phyloP scores from a whole-genome alignment of 2,329 filamentous ascomycete species.

The Sporothrix dimorphospora region DNA sequence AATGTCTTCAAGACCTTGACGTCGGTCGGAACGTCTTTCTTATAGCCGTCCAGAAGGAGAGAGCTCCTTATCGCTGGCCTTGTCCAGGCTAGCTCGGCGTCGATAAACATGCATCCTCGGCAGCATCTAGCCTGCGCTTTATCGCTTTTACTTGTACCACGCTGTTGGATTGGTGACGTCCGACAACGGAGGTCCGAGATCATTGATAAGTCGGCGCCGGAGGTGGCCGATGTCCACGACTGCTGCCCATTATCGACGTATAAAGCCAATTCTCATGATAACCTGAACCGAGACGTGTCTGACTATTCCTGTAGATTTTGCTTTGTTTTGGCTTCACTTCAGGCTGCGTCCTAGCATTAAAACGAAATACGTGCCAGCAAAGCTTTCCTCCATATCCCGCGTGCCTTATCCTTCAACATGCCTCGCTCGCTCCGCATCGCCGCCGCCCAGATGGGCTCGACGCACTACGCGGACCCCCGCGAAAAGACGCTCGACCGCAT shows the following conservation, averaged over 20 bases:
- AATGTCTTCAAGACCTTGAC: not conserved
- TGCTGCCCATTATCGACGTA: not conserved
- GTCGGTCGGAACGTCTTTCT: not conserved
- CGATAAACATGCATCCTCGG: slow-evolving; percentile 10
- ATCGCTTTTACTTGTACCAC: not conserved
- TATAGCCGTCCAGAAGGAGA: not conserved
- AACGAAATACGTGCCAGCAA: not conserved
- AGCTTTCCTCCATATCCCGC: not conserved
- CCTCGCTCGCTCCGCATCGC: slow-evolving; percentile 42
- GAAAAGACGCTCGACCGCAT: slow-evolving; percentile 52
- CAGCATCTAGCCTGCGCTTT: not conserved
- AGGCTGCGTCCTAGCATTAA: not conserved
- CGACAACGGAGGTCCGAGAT: not conserved
- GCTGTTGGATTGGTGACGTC: not conserved
- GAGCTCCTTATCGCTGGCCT: slow-evolving; percentile 9
- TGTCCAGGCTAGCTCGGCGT: not conserved
- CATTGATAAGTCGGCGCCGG: not conserved
- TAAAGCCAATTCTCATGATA: not conserved
- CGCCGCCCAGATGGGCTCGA: slow-evolving; percentile 57
- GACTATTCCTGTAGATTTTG: not conserved
- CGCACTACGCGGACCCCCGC: slow-evolving; percentile 46
- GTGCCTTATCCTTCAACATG: slow-evolving; percentile 20
- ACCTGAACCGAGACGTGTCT: not conserved
- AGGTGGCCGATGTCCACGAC: slow-evolving; percentile 4
- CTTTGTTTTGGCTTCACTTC: not conserved